phyloP scores from a whole-genome alignment of 257 asterid species.

The Eustoma russellianum region DNA sequence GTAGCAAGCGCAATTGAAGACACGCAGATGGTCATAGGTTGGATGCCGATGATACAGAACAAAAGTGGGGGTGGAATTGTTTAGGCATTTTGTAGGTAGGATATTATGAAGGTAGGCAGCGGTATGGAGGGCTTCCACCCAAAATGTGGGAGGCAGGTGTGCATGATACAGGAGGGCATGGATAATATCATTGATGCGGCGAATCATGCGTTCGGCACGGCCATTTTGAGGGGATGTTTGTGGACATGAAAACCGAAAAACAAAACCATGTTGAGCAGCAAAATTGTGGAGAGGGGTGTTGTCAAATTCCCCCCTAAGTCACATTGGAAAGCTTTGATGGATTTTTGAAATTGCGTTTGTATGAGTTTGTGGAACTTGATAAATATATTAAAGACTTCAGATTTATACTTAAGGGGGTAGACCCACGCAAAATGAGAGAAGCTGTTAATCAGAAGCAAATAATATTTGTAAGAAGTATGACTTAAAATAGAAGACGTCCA shows the following conservation, averaged over 20 bases:
- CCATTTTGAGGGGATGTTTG: conserved; percentile 1
- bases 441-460: too few relatives aligned
- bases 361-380: neutral
- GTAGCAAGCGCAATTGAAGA: neutral
- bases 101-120: too few relatives aligned
- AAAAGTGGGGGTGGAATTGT: neutral
- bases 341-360: neutral
- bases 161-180: neutral
- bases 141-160: neutral
- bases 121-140: too few relatives aligned
- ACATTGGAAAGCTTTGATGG: too few relatives aligned
- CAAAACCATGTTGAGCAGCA: neutral
- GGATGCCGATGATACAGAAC: neutral
- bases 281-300: neutral
- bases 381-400: neutral
- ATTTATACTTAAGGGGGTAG: neutral
- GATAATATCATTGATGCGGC: neutral
- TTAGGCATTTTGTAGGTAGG: neutral
- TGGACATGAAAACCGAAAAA: neutral
- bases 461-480: too few relatives aligned
- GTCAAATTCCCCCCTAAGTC: too few relatives aligned
- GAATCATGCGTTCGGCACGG: neutral
- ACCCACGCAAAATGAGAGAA: too few relatives aligned
- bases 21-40: neutral
- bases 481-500: too few relatives aligned